Evolutionary conservation across 2,329 filamentous ascomycete genomes (phyloP), one percentile per base, ranked within the genome.

Genomic region (Fusarium tanahbumbuense): DNA sequence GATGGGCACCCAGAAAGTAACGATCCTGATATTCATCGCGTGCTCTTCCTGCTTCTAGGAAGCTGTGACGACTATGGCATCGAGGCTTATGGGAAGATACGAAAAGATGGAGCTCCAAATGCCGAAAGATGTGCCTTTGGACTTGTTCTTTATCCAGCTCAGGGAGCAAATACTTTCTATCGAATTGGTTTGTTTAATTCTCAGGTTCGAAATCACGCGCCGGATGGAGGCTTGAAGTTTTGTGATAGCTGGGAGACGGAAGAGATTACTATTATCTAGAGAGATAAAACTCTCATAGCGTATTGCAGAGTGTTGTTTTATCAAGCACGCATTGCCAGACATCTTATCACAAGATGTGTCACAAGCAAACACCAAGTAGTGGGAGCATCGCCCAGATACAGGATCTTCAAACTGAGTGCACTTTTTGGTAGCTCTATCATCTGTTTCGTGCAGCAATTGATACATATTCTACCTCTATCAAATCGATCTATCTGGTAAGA

Each of bases 1-100:
- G 32, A 37, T n/a, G 32, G 32, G 0, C 0, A 37, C 2, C 16
- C 32, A 6, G 32, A 37, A n/a, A 0, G 2, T 0, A n/a, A n/a
- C 3, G 32, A 37, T 3, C 32, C 32, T 4, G 1, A n/a, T 3
- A 37, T 37, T 37, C 32, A 37, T 37, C 32, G 16, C 9, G 9
- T 37, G 0, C 16, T 37, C 9, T 37, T 37, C 9, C 9, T 37
- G 3, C 32, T 37, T n/a, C 0, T 37, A 6, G 32, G 32, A 0
- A 37, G 32, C 32, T 37, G 32, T 10, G 0, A 34, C 1, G 32
- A 34, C 2, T 3, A 0, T 18, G 32, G 32, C 10, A 20, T 18
- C 0, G 44, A 16, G 10, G 25, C 23, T 0, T 0, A 7, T 0
- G 6, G 6, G 44, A 5, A 28, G 13, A 6, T 20, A 8, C 6